phyloP scores from a whole-genome alignment of 768 basidiomycete genomes.

The Rhizopogon sp. region DNA sequence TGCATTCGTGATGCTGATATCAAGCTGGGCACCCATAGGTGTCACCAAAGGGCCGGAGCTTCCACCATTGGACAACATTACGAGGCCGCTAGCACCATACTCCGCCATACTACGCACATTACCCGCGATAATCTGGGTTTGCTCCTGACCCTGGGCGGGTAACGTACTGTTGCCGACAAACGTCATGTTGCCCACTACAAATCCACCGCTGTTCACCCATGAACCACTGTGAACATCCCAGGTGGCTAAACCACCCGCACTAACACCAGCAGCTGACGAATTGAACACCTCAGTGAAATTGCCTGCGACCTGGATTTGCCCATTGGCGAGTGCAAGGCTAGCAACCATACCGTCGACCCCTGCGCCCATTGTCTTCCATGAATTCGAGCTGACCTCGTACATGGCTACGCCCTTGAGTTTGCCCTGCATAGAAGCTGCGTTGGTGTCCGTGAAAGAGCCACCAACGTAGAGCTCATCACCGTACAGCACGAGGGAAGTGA shows the following conservation, averaged over 20 bases:
- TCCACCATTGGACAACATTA: slow-evolving; percentile 69
- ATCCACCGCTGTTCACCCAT: slow-evolving; percentile 77
- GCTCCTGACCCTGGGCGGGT: slow-evolving; percentile 31
- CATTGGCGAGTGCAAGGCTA: slow-evolving; percentile 44
- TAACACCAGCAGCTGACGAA: slow-evolving; percentile 29
- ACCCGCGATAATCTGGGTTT: slow-evolving; percentile 64
- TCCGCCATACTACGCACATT: slow-evolving; percentile 49
- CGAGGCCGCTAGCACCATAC: slow-evolving; percentile 77
- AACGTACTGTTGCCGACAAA: slow-evolving; percentile 65
- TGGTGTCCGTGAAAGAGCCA: slow-evolving; percentile 80
- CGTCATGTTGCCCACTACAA: slow-evolving; percentile 64
- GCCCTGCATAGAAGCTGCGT: slow-evolving; percentile 44
- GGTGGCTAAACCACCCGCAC: slow-evolving; percentile 60
- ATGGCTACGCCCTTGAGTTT: slow-evolving; percentile 56
- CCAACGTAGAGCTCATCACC: slow-evolving; percentile 75
- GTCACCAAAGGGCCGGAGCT: slow-evolving; percentile 51
- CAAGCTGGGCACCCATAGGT: slow-evolving; percentile 58
- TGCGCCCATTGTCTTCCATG: slow-evolving; percentile 65
- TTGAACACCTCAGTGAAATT: slow-evolving; percentile 58
- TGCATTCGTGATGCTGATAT: slow-evolving; percentile 28
- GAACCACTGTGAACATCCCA: slow-evolving; percentile 58
- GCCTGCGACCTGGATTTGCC: slow-evolving; percentile 63
- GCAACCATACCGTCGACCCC: slow-evolving; percentile 79
- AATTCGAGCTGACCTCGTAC: slow-evolving; percentile 60
- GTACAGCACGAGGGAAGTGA: slow-evolving; percentile 59